These are phyloP conservation scores for Aschersonia sp. DNA, from an alignment of 2,329 filamentous ascomycete species.

Conservation along the genomic window DNA sequence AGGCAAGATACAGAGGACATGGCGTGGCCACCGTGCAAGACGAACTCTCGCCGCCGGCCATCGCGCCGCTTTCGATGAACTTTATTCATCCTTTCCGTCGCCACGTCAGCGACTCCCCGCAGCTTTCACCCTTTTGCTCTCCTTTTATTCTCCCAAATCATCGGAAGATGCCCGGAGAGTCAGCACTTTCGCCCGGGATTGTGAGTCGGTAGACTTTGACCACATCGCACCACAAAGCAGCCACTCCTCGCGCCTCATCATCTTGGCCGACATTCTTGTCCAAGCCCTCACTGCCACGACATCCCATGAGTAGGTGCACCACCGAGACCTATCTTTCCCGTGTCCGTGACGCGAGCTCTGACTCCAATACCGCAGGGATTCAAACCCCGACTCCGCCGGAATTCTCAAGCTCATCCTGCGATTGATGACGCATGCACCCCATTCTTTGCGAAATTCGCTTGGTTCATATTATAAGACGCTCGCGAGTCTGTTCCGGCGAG, in stretches of 20 bases:
- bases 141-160: conserved; percentile 29
- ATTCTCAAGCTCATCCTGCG: conserved; percentile 22
- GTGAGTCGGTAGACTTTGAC: conserved; percentile 19
- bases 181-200: conserved; percentile 27
- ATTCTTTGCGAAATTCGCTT: conserved; percentile 10
- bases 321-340: not conserved
- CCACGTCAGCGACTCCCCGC: conserved; percentile 18
- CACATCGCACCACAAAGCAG: conserved; percentile 18
- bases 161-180: conserved; percentile 34
- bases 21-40: conserved; percentile 62
- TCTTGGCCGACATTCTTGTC: conserved; percentile 22
- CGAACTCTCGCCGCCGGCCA: conserved; percentile 39
- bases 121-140: conserved; percentile 32
- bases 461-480: conserved; percentile 26
- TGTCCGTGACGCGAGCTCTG: not conserved
- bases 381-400: conserved; percentile 6
- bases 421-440: conserved; percentile 10
- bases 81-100: conserved; percentile 28
- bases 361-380: not conserved
- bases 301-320: conserved; percentile 10
- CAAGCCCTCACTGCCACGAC: conserved; percentile 14
- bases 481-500: conserved; percentile 17
- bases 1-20: conserved; percentile 60
- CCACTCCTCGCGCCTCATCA: conserved; percentile 15
- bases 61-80: conserved; percentile 47